phyloP scores from a whole-genome alignment of 495 filamentous ascomycete genomes.

The Terfezia boudieri region DNA sequence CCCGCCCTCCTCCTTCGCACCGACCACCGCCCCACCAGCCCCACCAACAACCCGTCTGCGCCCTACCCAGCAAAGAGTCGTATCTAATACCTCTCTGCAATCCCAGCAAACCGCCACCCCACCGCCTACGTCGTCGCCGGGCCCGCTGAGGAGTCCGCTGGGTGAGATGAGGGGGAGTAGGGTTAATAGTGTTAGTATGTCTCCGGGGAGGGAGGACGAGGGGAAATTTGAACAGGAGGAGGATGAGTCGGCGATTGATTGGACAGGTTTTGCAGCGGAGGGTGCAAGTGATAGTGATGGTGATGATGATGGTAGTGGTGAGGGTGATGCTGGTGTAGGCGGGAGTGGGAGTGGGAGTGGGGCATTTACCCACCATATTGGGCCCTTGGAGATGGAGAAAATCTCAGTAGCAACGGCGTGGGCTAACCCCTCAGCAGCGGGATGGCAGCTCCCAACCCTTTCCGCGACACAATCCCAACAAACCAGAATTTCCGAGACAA shows the following conservation, averaged over 20 bases:
- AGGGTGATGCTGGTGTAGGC: too few species aligned
- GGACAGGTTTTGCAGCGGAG: not conserved
- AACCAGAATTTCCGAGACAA: too few species aligned
- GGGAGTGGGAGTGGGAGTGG: too few species aligned
- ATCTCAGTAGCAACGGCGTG: too few species aligned
- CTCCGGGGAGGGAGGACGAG: too few species aligned
- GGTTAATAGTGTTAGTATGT: not conserved
- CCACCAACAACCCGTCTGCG: not conserved
- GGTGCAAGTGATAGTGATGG: not conserved
- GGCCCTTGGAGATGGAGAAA: too few species aligned
- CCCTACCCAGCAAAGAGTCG: not conserved
- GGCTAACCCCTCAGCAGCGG: too few species aligned
- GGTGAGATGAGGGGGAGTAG: not conserved
- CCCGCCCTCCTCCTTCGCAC: not conserved
- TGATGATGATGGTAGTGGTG: not conserved
- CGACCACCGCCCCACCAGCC: not conserved
- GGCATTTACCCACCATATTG: too few species aligned
- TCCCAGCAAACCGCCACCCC: not conserved
- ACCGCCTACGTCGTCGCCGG: not conserved
- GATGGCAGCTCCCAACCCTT: too few species aligned
- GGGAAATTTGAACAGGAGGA: not conserved
- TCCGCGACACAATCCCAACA: too few species aligned
- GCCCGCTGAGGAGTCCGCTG: not conserved
- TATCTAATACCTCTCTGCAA: not conserved
- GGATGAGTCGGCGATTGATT: not conserved